These are phyloP conservation scores for Corchorus capsularis DNA, from an alignment of 345 rosid genomes.

Conservation along the genomic window DNA sequence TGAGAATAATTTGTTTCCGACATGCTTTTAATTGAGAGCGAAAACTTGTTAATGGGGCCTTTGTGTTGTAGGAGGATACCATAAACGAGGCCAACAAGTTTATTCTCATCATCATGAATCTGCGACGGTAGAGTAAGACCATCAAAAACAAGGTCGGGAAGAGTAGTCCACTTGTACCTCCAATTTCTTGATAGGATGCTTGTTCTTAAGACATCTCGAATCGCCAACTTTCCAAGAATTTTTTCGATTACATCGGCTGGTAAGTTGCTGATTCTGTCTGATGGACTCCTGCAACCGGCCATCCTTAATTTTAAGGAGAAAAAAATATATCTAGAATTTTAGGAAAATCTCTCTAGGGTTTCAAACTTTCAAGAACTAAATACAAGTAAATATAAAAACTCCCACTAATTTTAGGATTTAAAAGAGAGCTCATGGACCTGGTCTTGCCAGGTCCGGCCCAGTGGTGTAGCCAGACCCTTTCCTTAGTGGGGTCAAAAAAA, in stretches of 20 bases:
- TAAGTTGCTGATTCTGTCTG: not conserved
- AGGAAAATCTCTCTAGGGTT: too few relatives aligned
- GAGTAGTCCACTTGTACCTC: not conserved
- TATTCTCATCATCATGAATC: not conserved
- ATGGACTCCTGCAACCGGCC: too few relatives aligned
- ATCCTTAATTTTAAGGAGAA: too few relatives aligned
- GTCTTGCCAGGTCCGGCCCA: too few relatives aligned
- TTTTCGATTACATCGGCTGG: not conserved
- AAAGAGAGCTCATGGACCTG: too few relatives aligned
- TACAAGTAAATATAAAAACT: too few relatives aligned
- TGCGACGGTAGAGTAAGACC: too few relatives aligned
- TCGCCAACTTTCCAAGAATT: not conserved
- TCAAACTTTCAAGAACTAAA: too few relatives aligned
- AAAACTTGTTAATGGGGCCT: not conserved
- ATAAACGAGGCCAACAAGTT: not conserved
- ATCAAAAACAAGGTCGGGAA: not conserved
- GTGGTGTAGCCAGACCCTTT: too few relatives aligned
- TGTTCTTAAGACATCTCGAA: not conserved
- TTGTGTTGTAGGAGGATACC: not conserved
- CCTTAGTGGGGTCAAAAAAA: too few relatives aligned
- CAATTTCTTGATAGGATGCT: not conserved
- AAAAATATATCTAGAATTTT: too few relatives aligned
- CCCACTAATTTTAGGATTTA: too few relatives aligned
- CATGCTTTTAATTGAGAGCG: not conserved
- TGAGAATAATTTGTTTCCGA: not conserved